These are phyloP conservation scores for Zygotorulaspora sp. DNA, from an alignment of 805 yeast genomes.

Conservation along the genomic window DNA sequence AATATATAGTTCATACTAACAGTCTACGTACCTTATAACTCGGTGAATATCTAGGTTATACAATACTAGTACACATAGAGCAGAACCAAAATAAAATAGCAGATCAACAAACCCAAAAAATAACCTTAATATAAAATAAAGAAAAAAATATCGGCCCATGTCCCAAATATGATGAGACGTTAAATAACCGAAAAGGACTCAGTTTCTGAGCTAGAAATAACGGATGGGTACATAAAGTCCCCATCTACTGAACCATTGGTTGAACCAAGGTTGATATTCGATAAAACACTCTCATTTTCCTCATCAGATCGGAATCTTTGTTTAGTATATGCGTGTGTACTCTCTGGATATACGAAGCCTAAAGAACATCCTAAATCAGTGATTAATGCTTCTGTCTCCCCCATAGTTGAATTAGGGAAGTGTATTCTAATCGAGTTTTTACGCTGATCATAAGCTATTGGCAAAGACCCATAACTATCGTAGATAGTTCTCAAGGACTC, in stretches of 20 bases:
- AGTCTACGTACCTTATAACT: too few species aligned
- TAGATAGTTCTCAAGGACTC: constrained; percentile 43
- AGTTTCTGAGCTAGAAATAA: constrained; percentile 7
- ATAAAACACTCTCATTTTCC: constrained; percentile 7
- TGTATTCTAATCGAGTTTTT: constrained; percentile 45
- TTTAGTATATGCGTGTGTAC: not conserved
- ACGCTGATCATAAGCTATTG: constrained; percentile 45
- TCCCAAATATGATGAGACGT: too few species aligned
- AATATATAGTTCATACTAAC: too few species aligned
- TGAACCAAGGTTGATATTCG: constrained; percentile 6
- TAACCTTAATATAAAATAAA: not conserved
- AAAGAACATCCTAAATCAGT: constrained; percentile 55
- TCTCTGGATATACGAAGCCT: constrained; percentile 48
- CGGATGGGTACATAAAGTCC: constrained; percentile 3
- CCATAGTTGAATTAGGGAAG: constrained; percentile 66
- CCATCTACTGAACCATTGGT: constrained; percentile 2
- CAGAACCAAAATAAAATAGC: too few species aligned
- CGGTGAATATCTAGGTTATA: too few species aligned
- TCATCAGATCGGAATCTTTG: not conserved
- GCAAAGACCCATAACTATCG: constrained; percentile 60
- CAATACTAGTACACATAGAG: too few species aligned
- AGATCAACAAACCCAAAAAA: not conserved
- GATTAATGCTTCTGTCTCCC: constrained; percentile 52
- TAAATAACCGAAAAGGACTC: not conserved
- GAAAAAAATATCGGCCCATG: too few species aligned